Conservation (phyloP, 2,329 filamentous ascomycete species). For the Diaporthe citri region DNA sequence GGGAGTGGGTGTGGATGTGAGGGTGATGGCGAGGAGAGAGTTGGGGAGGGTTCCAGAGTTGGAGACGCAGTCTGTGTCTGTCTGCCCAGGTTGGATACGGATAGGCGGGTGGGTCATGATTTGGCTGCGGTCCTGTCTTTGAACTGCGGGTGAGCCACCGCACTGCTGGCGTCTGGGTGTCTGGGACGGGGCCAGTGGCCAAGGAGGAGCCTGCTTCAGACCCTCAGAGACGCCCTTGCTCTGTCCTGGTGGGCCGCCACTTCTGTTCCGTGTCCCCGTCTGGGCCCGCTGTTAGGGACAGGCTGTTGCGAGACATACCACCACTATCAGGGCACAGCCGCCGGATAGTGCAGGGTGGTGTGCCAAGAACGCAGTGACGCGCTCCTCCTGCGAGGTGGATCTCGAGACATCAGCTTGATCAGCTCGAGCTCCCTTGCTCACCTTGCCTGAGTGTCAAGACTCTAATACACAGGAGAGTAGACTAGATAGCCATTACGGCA, state of each 20-base stretch:
- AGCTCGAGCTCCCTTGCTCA: slow-evolving; percentile 4
- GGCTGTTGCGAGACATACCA: fast-evolving
- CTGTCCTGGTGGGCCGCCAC: slow-evolving; percentile 23
- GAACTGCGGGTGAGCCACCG: slow-evolving; percentile 18
- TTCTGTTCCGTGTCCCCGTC: background rate
- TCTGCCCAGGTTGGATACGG: slow-evolving; percentile 2
- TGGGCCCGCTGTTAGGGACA: background rate
- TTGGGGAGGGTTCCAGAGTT: background rate
- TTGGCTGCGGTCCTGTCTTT: slow-evolving; percentile 8
- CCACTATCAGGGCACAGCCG: background rate
- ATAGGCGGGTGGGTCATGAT: slow-evolving; percentile 26
- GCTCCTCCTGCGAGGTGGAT: slow-evolving; percentile 20
- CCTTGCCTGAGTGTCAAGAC: background rate
- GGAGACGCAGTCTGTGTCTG: background rate
- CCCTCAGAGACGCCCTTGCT: slow-evolving; percentile 15
- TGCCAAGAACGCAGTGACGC: slow-evolving; percentile 15
- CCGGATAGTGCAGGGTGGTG: background rate
- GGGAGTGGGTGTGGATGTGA: background rate
- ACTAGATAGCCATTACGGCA: background rate
- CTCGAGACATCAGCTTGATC: slow-evolving; percentile 14
- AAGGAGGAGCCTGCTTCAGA: slow-evolving; percentile 22
- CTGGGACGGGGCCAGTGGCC: background rate
- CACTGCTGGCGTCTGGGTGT: slow-evolving; percentile 1
- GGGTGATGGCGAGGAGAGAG: background rate
- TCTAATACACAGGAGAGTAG: background rate